Evolutionary conservation across 257 asterid genomes (phyloP), one percentile per base, ranked within the genome.

Genomic region (Solanum sejunctum): DNA sequence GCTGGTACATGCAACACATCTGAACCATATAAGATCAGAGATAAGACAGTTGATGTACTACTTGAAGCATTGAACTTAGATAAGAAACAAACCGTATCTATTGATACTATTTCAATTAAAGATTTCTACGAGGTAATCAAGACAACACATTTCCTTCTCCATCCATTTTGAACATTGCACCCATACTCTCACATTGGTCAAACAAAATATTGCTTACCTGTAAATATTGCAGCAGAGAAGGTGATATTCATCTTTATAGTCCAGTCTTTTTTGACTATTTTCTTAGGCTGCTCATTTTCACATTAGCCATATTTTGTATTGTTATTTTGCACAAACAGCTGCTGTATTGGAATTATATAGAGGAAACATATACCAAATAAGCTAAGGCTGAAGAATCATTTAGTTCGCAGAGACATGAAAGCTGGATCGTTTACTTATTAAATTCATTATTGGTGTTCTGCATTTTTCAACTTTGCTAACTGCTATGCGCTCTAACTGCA

Each of bases 21-120:
- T 11, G 94, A 87, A 88, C 92, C 98, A 41, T 97, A 26, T 26
- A 26, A 26, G 26, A 26, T 26, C 26, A 26, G 26, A 26, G 26
- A 94, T 86, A 91, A 90, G 91, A 82, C 87, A 98, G 96, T 92
- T 52, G 93, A 94, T 92, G 82, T 91, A 84, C 90, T 93, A 93
- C 96, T 97, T 84, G 98, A 97, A 92, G 94, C 94, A 85, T 83
- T 92, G 63, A 97, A 95, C 87, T 88, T 97, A 78, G 89, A 92
- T 91, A 94, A 92, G 90, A 97, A 90, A 89, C 98, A 95, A 91
- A 85, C 89, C 10, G 82, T 94, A 66, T 87, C 96, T 39, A 83
- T 95, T 79, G 98, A 94, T 89, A 85, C 92, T 84, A 88, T 97
- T 87, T 97, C 99, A 71, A 89, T 95, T 90, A 93, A 91, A 84